Conservation (phyloP, 352 stramenopile genomes). For the Phytophthora pini region DNA sequence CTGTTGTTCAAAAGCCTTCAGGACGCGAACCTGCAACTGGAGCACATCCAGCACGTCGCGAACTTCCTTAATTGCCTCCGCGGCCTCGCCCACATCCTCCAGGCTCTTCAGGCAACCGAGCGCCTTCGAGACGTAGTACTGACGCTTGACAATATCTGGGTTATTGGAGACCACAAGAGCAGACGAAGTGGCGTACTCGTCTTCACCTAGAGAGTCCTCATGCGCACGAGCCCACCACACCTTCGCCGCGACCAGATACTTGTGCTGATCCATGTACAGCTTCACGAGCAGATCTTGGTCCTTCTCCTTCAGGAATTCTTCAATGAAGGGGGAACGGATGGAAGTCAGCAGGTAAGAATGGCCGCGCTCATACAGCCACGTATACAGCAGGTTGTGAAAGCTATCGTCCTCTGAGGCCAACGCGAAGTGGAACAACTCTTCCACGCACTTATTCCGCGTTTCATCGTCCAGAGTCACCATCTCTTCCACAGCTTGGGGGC, state of each 20-base stretch:
- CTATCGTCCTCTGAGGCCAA: conserved; percentile 75
- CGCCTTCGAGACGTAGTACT: conserved; percentile 86
- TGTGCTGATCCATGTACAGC: conserved; percentile 88
- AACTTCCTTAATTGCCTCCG: conserved; percentile 80
- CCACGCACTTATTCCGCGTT: conserved; percentile 62
- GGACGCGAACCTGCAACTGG: conserved; percentile 82
- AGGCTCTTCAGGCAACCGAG: conserved; percentile 81
- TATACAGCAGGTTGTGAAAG: conserved; percentile 83
- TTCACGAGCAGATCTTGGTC: conserved; percentile 88
- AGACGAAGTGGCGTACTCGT: conserved; percentile 44
- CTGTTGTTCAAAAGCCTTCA: conserved; percentile 77
- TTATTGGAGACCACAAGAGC: conserved; percentile 56
- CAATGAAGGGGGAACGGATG: conserved; percentile 78
- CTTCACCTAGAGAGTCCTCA: conserved; percentile 56
- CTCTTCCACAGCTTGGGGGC: conserved; percentile 74
- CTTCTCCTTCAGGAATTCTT: conserved; percentile 85
- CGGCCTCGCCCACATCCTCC: conserved; percentile 71
- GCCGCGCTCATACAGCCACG: conserved; percentile 84
- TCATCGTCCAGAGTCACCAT: conserved; percentile 82
- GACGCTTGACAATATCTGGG: conserved; percentile 79
- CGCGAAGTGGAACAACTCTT: conserved; percentile 80
- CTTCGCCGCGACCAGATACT: conserved; percentile 84
- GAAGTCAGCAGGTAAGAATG: conserved; percentile 63
- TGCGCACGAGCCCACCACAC: conserved; percentile 84
- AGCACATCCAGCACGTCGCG: conserved; percentile 85